These are phyloP conservation scores for Pontederia paniculata DNA, from an alignment of 176 grass and related monocot species.

Conservation along the genomic window DNA sequence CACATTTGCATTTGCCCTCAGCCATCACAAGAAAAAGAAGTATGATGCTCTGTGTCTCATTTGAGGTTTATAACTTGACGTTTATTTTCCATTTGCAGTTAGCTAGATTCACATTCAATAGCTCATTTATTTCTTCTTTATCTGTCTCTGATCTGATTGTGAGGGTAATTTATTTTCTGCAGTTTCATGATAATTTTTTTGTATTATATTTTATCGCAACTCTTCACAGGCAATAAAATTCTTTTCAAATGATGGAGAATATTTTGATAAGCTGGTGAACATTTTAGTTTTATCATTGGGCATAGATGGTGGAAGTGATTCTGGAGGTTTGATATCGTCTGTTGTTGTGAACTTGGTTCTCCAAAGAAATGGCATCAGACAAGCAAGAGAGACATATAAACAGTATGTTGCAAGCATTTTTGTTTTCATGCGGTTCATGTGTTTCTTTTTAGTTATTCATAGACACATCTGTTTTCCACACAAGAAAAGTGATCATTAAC, in stretches of 20 bases:
- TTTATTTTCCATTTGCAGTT: too few species aligned
- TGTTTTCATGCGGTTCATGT: not conserved
- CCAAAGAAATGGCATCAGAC: slow-evolving; percentile 54
- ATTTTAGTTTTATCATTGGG: slow-evolving; percentile 40
- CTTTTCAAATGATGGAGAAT: slow-evolving; percentile 47
- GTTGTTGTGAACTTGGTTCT: slow-evolving; percentile 57
- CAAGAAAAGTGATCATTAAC: too few species aligned
- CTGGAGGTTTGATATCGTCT: slow-evolving; percentile 40
- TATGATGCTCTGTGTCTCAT: too few species aligned
- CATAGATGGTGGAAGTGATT: slow-evolving; percentile 37
- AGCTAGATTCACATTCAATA: too few species aligned
- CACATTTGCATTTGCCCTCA: too few species aligned
- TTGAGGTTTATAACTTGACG: too few species aligned
- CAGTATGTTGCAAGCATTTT: slow-evolving; percentile 26
- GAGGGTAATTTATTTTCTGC: too few species aligned
- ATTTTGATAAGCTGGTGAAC: slow-evolving; percentile 55
- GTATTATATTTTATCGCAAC: not conserved
- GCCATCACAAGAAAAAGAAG: too few species aligned
- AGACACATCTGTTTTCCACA: not conserved
- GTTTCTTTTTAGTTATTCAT: too few species aligned
- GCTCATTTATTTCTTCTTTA: too few species aligned
- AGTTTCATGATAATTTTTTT: too few species aligned
- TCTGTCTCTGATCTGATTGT: too few species aligned
- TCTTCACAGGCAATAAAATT: slow-evolving; percentile 65
- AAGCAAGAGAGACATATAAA: slow-evolving; percentile 60